phyloP scores from a whole-genome alignment of 305 asterid species.

The Solanum hybrid region DNA sequence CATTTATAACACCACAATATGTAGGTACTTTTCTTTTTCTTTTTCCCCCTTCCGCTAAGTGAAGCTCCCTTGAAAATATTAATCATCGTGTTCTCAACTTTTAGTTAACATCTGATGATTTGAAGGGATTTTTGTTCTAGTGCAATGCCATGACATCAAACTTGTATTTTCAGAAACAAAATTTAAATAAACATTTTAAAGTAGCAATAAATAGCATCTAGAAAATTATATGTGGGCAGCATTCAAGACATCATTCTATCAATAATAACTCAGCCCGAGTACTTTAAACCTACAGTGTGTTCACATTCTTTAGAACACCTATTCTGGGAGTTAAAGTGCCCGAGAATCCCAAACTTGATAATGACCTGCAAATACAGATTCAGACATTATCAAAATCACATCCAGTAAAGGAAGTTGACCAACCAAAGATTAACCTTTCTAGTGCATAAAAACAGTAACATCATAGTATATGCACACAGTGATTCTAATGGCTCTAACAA shows the following conservation, averaged over 20 bases:
- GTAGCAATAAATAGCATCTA: background rate
- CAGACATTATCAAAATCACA: background rate
- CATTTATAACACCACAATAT: background rate
- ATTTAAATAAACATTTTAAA: background rate
- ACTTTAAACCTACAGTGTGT: conserved; percentile 53
- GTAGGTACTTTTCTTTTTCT: background rate
- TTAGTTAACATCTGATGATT: background rate
- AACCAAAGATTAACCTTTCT: background rate
- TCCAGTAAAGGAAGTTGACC: background rate
- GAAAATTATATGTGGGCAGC: background rate
- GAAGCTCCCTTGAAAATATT: background rate
- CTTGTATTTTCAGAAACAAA: background rate
- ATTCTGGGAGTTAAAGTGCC: conserved; percentile 70
- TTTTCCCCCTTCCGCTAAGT: background rate
- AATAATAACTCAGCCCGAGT: conserved; percentile 8
- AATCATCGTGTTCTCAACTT: background rate
- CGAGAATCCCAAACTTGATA: conserved; percentile 79
- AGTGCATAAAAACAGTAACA: background rate
- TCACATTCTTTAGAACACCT: conserved; percentile 50
- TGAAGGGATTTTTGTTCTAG: background rate
- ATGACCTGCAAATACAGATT: conserved; percentile 44
- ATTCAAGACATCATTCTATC: conserved; percentile 6
- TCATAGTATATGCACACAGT: background rate
- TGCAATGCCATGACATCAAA: background rate
- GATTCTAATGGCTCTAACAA: background rate